Evolutionary conservation across 108 stramenopile genomes (phyloP).

Genomic region (Nannochloropsis salina): DNA sequence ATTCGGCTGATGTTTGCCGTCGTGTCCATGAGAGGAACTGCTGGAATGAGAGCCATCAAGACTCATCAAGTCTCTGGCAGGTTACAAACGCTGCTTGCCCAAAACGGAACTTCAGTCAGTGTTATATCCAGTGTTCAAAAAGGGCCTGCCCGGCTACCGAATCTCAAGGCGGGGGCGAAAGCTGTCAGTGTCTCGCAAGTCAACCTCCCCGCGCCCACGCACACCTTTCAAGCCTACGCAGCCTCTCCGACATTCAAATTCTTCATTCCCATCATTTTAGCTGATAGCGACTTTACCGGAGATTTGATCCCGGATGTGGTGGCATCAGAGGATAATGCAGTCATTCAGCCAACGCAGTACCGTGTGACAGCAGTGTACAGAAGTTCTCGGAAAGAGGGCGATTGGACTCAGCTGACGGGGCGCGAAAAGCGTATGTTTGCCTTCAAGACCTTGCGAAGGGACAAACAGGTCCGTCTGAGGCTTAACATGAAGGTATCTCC

Average conservation of each 20-base stretch:
- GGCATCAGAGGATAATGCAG: neutral
- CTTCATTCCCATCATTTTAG: neutral
- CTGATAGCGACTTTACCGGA: neutral
- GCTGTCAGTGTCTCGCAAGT: neutral
- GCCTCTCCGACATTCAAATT: neutral
- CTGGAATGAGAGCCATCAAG: neutral
- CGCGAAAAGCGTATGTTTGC: neutral
- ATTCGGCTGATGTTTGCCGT: neutral
- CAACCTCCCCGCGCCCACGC: neutral
- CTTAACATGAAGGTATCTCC: neutral
- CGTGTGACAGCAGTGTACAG: neutral
- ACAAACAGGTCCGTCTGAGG: neutral
- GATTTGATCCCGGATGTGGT: neutral
- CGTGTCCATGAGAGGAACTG: neutral
- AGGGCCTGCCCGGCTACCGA: neutral
- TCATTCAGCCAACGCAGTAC: neutral
- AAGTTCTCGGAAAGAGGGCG: neutral
- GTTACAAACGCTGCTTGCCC: neutral
- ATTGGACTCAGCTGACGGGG: conserved; percentile 1
- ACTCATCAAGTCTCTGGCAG: neutral
- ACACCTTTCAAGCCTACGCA: neutral
- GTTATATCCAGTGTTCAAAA: neutral
- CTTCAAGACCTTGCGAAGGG: neutral
- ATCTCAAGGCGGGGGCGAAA: neutral
- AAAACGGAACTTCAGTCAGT: neutral